phyloP scores from a whole-genome alignment of 2,329 filamentous ascomycete species.

The Pseudocercospora fijiensis region DNA sequence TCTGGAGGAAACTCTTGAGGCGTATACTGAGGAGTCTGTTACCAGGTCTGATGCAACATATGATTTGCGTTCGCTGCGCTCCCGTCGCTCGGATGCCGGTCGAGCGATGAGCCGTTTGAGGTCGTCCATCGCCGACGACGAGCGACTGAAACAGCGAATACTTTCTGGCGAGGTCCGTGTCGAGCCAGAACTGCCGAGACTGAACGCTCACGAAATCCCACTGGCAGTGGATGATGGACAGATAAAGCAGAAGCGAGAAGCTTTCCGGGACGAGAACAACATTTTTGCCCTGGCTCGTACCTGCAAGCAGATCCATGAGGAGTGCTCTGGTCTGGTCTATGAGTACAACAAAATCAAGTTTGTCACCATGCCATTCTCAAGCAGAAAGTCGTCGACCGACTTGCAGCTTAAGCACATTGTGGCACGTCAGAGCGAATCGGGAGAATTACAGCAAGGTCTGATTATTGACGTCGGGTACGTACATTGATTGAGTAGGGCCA shows the following conservation, averaged over 20 bases:
- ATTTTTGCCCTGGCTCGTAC: not conserved
- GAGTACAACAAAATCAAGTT: not conserved
- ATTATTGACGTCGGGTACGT: not conserved
- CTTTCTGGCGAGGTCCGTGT: too few species aligned
- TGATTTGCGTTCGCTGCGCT: too few species aligned
- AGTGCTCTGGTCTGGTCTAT: not conserved
- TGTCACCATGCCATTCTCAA: too few species aligned
- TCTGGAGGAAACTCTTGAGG: too few species aligned
- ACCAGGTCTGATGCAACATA: too few species aligned
- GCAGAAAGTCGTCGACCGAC: not conserved
- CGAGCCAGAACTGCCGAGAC: not conserved
- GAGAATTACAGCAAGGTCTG: not conserved
- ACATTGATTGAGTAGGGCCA: not conserved
- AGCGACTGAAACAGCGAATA: too few species aligned
- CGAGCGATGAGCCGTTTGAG: too few species aligned
- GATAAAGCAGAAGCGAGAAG: not conserved
- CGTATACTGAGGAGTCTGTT: too few species aligned
- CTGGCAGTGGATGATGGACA: not conserved
- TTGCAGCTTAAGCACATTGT: not conserved
- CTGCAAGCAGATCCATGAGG: not conserved
- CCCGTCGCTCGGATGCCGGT: too few species aligned
- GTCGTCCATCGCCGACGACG: too few species aligned
- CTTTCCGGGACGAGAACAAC: not conserved
- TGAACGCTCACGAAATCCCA: fast-evolving
- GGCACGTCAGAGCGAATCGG: not conserved